Base-by-base conservation (phyloP, 1,139 yeast species). In the Hansenula lynferdii region DNA sequence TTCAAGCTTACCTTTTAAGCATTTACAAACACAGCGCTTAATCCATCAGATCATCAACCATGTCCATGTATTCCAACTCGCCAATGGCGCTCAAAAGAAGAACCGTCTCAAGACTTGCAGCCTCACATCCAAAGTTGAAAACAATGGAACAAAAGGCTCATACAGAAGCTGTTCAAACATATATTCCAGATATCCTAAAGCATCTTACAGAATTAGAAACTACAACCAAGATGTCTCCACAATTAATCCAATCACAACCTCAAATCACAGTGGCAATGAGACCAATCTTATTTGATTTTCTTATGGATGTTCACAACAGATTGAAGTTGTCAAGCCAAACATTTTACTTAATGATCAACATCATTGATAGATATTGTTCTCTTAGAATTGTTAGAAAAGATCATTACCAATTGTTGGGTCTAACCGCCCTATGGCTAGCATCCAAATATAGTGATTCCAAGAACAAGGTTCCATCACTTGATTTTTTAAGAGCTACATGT, bases 191-290 rank as follows among this genome's bases (percentile, higher is more conserved):
- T 10, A 49, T 57, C 23, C 40, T 47, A 28, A 43, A 45, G 8
- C 47, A 48, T 27, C 28, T 50, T 17, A 34, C 42, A 3, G 43
- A 42, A 12, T 51, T 68, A 21, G 75, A 71, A 45, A 37, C 54
- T 15, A 45, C 50, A 25, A 59, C 61, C 33, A 50, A 51, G 16
- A 62, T 75, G 31, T 73, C 75, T 47, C 76, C 83, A 0, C 59
- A 78, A 29, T 77, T 87, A 84, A 85, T 90, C 43, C 92, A 83
- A 51, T 67, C 82, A 37, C 98, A 92, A 61, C 96, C 97, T 0
- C 97, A 92, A 61, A 75, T 90, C 43, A 82, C 80, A 49, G 85
- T 96, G 90, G 77, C 72, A 51, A 87, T 86, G 95, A 73, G 96
- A 49, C 94, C 95, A 2, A 80, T 77, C 49, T 69, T 92, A 39